Conservation (phyloP, 1,284 basidiomycete species). For the Cutaneotrichosporon dermatis region DNA sequence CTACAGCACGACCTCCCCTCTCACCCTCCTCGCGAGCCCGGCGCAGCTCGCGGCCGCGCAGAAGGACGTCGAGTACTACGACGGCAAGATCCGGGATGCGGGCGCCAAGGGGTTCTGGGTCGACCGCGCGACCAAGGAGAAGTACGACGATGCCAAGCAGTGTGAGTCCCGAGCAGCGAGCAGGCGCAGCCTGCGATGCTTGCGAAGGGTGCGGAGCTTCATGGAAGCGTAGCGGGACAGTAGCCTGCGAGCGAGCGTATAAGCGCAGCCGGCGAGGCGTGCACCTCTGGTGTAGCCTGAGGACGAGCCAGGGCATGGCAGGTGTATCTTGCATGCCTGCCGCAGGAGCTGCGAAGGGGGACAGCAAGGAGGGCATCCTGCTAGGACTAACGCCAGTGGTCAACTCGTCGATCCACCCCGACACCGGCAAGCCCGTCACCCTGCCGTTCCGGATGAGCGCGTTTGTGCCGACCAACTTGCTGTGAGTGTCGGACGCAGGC, state of each 20-base stretch:
- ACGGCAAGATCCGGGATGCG: slow-evolving; percentile 40
- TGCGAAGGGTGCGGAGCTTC: too few species aligned
- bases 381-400: slow-evolving; percentile 41
- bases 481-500: slow-evolving; percentile 36
- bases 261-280: too few species aligned
- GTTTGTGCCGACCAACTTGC: slow-evolving; percentile 56
- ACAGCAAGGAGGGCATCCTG: too few species aligned
- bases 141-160: slow-evolving; percentile 50
- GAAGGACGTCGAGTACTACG: slow-evolving; percentile 43
- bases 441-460: slow-evolving; percentile 55
- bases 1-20: slow-evolving; percentile 53
- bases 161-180: slow-evolving; percentile 31
- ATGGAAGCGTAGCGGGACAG: too few species aligned
- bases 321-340: too few species aligned
- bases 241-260: too few species aligned
- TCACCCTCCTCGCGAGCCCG: slow-evolving; percentile 52
- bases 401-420: slow-evolving; percentile 52
- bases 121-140: slow-evolving; percentile 31
- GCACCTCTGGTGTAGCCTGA: too few species aligned
- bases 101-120: slow-evolving; percentile 45
- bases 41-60: slow-evolving; percentile 44
- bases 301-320: too few species aligned
- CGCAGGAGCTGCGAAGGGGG: too few species aligned
- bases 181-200: too few species aligned
- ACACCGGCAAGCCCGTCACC: slow-evolving; percentile 51